These are phyloP conservation scores for Austroboletus festivus DNA, from an alignment of 768 basidiomycete genomes.

Conservation along the genomic window DNA sequence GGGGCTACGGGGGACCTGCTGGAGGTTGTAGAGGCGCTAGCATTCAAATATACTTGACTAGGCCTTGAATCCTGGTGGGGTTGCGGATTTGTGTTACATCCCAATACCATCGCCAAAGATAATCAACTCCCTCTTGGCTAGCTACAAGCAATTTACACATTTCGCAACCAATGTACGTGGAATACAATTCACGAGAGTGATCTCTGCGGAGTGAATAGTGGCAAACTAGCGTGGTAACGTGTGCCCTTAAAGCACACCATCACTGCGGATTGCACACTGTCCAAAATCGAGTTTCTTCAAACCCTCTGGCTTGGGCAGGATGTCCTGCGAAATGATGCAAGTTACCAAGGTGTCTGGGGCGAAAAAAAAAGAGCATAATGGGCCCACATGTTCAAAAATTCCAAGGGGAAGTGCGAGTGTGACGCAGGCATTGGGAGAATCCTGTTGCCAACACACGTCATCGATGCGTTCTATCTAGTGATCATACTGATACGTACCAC, in stretches of 20 bases:
- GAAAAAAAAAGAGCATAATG: neutral
- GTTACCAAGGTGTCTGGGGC: neutral
- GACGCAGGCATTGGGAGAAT: conserved; percentile 77
- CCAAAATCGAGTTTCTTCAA: conserved; percentile 57
- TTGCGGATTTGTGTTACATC: too few relatives aligned
- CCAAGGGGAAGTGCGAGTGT: conserved; percentile 72
- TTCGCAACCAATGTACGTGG: too few relatives aligned
- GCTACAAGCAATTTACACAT: too few relatives aligned
- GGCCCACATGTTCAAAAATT: conserved; percentile 67
- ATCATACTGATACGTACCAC: conserved; percentile 46
- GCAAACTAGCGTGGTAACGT: too few relatives aligned
- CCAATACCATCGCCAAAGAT: too few relatives aligned
- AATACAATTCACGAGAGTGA: too few relatives aligned
- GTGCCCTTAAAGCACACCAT: conserved; percentile 48
- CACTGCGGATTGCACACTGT: conserved; percentile 64
- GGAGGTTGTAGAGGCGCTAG: too few relatives aligned
- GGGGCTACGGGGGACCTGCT: too few relatives aligned
- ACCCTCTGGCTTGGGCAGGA: conserved; percentile 62
- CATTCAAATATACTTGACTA: too few relatives aligned
- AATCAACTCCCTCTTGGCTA: too few relatives aligned
- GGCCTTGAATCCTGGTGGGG: too few relatives aligned
- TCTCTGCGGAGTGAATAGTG: too few relatives aligned
- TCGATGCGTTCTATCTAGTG: neutral
- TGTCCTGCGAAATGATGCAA: conserved; percentile 43
- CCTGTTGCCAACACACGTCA: conserved; percentile 34